These are phyloP conservation scores for Quercus bicolor DNA, from an alignment of 306 rosid genomes.

Conservation along the genomic window DNA sequence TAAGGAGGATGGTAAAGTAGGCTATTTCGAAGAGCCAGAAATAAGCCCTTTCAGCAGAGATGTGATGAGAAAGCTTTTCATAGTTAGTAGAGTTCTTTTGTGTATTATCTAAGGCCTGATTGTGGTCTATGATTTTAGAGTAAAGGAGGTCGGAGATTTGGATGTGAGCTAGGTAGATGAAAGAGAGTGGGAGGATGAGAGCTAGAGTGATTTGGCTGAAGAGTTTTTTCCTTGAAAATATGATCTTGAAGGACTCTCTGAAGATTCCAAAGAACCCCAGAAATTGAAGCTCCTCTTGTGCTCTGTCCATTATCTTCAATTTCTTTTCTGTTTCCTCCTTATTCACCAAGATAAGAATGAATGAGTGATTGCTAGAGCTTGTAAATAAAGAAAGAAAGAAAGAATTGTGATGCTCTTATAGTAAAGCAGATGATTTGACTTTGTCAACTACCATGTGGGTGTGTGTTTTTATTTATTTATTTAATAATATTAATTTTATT, in stretches of 20 bases:
- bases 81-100: neutral
- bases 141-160: neutral
- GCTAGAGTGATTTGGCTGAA: neutral
- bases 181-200: neutral
- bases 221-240: neutral
- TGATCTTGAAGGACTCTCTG: neutral
- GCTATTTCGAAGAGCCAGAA: neutral
- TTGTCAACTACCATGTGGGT: too few relatives aligned
- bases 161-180: neutral
- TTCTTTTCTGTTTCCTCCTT: neutral
- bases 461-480: too few relatives aligned
- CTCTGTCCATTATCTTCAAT: neutral
- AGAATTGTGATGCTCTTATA: neutral
- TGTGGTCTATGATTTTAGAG: neutral
- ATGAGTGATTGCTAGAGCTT: too few relatives aligned
- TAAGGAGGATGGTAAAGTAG: neutral
- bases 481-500: too few relatives aligned
- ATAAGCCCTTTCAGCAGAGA: neutral
- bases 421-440: too few relatives aligned
- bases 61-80: neutral
- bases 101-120: neutral
- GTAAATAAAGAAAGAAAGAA: neutral
- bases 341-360: neutral
- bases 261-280: neutral
- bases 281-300: neutral